phyloP scores from a whole-genome alignment of 768 basidiomycete genomes.

The Termitomyces sp. region DNA sequence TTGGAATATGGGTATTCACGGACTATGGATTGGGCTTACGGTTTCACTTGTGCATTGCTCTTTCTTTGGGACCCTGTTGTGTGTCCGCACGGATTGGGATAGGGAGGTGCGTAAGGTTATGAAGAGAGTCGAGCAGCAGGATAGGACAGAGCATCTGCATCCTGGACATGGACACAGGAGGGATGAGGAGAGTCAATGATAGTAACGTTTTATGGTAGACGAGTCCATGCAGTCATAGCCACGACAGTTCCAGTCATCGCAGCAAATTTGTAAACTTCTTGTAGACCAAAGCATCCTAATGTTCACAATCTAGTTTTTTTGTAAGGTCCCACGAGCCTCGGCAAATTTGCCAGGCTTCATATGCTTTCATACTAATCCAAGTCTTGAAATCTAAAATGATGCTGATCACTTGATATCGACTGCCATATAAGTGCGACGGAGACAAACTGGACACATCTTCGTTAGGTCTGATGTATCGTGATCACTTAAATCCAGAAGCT shows the following conservation, averaged over 20 bases:
- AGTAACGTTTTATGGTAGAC: background rate
- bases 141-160: conserved; percentile 15
- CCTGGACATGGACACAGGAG: background rate
- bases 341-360: too few relatives aligned
- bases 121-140: conserved; percentile 46
- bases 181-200: background rate
- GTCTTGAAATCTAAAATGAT: background rate
- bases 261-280: too few relatives aligned
- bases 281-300: too few relatives aligned
- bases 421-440: background rate
- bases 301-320: too few relatives aligned
- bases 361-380: background rate
- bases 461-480: background rate
- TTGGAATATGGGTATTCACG: conserved; percentile 50
- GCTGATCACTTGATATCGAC: background rate
- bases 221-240: too few relatives aligned
- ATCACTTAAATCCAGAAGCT: background rate
- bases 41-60: conserved; percentile 57
- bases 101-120: conserved; percentile 60
- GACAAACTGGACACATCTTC: background rate
- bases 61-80: conserved; percentile 47
- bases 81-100: conserved; percentile 62
- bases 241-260: background rate
- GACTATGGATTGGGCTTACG: conserved; percentile 85
- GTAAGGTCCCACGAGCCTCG: too few relatives aligned